These are phyloP conservation scores for Lichtheimia hyalospora DNA, from an alignment of 371 early-diverging fungal species.

Conservation along the genomic window DNA sequence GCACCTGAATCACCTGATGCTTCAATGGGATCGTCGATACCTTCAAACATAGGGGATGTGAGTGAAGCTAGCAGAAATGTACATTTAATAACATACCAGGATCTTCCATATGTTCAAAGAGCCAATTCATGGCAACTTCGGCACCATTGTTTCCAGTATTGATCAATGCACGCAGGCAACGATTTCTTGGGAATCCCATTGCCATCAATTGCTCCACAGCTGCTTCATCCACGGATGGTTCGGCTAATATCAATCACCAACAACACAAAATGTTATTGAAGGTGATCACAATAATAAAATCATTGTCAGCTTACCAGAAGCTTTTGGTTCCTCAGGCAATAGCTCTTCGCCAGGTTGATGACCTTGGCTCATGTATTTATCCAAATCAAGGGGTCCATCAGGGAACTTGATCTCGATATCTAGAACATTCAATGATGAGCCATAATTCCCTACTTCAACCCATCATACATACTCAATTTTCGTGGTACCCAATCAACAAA, in stretches of 20 bases:
- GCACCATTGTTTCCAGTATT: slow-evolving; percentile 80
- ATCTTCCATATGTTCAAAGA: slow-evolving; percentile 96
- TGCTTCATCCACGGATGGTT: slow-evolving; percentile 59
- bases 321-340: slow-evolving; percentile 66
- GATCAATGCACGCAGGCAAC: slow-evolving; percentile 80
- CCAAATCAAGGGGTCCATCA: slow-evolving; percentile 51
- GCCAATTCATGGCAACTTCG: slow-evolving; percentile 91
- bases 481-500: slow-evolving; percentile 88
- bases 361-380: slow-evolving; percentile 66
- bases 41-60: too few species aligned
- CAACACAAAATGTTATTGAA: background rate
- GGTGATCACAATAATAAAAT: background rate
- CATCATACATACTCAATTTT: slow-evolving; percentile 62
- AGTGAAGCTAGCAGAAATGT: background rate
- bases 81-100: slow-evolving; percentile 47
- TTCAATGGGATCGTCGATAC: slow-evolving; percentile 48
- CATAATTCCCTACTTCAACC: too few species aligned
- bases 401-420: slow-evolving; percentile 64
- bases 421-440: slow-evolving; percentile 10
- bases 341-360: slow-evolving; percentile 69
- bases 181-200: slow-evolving; percentile 91
- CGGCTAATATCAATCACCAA: slow-evolving; percentile 19
- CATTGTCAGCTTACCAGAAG: slow-evolving; percentile 9
- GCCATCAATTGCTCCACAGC: slow-evolving; percentile 74
- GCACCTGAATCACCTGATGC: slow-evolving; percentile 8